These are phyloP conservation scores for Cladophialophora bantiana DNA, from an alignment of 2,329 filamentous ascomycete species.

Conservation along the genomic window DNA sequence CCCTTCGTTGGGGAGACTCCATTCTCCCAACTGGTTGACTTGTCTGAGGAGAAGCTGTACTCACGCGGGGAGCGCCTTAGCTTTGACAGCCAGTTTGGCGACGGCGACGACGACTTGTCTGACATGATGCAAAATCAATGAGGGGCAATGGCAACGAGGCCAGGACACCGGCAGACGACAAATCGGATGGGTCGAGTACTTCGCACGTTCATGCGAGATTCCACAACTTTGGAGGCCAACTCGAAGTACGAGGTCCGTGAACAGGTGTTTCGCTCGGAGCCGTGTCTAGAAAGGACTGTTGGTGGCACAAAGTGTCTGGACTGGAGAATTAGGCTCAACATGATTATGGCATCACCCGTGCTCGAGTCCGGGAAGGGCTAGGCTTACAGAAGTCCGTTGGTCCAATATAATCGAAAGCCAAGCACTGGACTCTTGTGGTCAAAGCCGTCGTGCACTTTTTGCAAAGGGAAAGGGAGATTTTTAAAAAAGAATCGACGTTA, in stretches of 20 bases:
- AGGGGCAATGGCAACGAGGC: conserved; percentile 11
- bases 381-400: conserved; percentile 3
- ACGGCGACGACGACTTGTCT: conserved; percentile 28
- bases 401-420: neutral
- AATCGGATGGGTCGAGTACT: neutral
- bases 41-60: neutral
- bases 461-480: neutral
- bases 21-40: neutral
- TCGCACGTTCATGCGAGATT: conserved; percentile 14
- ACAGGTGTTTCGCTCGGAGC: neutral
- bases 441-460: neutral
- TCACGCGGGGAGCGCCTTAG: conserved; percentile 15
- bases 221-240: conserved; percentile 12
- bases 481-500: neutral
- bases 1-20: neutral
- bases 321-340: conserved; percentile 9
- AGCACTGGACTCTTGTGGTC: no score
- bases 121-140: conserved; percentile 22
- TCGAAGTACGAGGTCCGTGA: neutral
- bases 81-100: conserved; percentile 29
- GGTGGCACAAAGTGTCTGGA: conserved; percentile 4
- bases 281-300: neutral
- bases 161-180: neutral
- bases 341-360: conserved; percentile 22
- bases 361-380: neutral